Base-by-base conservation (phyloP, 306 rosid species). In the Fragaria ananassa region DNA sequence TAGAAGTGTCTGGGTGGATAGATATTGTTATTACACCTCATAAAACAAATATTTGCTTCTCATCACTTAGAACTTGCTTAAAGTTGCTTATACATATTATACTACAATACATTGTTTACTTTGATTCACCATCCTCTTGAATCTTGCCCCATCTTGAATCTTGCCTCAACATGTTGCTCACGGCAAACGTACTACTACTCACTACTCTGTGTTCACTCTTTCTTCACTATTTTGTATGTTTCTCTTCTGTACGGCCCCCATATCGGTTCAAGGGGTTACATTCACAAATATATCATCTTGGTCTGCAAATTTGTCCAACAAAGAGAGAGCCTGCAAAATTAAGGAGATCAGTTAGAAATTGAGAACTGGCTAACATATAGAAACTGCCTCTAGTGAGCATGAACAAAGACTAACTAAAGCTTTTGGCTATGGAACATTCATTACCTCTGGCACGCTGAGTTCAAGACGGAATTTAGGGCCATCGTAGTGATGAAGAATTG, bases 401-500 rank as follows among this genome's bases (percentile, higher is more conserved):
- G 47, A 18, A 65, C 47, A 10, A 10, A 37, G 12, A 10, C 25
- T 9, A 37, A 65, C 23, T 19, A 64, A 8, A 18, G 13, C 0
- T 8, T 18, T 23, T n/a, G 21, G 49, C 73, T 19, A 17, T 2
- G 63, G 8, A 41, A 64, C 18, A 27, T 13, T 4, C 0, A 56
- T 75, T 83, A 92, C 98, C 97, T 95, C 98, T 0, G 95, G 86
- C 11, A 90, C 81, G 64, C 81, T 95, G 18, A 95, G 82, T 62
- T 90, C 96, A 51, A 95, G 98, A 19, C 98, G 96, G 65, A 95
- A 95, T 79, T 92, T 95, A 11, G 98, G 97, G 7, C 98, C 98
- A 29, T 92, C 97, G 15, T 92, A 95, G 68, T 95, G 98, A 79
- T 95, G 97, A 78, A 95, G 97, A 84, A 92, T 90, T 81, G 97